Percentiles rank a stretch among this genome's conserved stretches.
Evolutionary conservation across 495 filamentous ascomycete species (phyloP).

Genomic region (Filosporella fistucella): DNA sequence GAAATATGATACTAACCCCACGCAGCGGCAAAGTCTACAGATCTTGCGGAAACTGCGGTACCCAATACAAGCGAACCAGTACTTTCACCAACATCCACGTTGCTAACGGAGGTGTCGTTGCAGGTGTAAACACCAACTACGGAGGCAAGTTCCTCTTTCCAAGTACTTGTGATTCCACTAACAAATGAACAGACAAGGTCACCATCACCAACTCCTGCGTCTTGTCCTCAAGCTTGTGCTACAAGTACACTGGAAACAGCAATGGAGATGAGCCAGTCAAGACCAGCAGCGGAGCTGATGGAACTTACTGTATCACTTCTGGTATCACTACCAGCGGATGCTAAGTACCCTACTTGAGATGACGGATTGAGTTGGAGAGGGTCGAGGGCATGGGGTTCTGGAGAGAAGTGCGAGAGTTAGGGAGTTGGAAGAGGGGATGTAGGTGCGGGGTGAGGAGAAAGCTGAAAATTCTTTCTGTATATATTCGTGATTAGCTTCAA

Average conservation of each 20-base stretch:
- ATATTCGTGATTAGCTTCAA: background rate
- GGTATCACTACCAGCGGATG: conserved; percentile 6
- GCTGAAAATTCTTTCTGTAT: background rate
- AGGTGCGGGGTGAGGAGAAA: background rate
- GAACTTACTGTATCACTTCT: conserved; percentile 10
- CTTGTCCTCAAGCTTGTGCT: conserved; percentile 7
- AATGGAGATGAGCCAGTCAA: conserved; percentile 26
- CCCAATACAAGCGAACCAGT: conserved; percentile 21
- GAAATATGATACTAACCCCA: too few species aligned
- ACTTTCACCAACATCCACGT: conserved; percentile 1
- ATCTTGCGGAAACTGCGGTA: conserved; percentile 25
- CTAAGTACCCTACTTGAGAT: background rate
- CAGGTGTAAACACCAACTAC: conserved; percentile 6
- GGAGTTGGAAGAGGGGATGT: background rate
- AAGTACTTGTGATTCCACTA: background rate
- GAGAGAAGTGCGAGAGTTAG: background rate
- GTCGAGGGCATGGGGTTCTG: background rate
- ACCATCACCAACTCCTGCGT: conserved; percentile 25
- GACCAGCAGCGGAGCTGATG: conserved; percentile 12
- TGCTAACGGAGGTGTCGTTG: background rate
- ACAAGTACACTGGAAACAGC: conserved; percentile 20
- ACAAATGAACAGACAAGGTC: conserved; percentile 28
- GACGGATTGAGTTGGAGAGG: background rate
- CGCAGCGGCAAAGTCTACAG: conserved; percentile 28
- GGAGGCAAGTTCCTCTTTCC: background rate